These are phyloP conservation scores for Apiotrichum gracile DNA, from an alignment of 1,284 basidiomycete genomes.

Conservation along the genomic window DNA sequence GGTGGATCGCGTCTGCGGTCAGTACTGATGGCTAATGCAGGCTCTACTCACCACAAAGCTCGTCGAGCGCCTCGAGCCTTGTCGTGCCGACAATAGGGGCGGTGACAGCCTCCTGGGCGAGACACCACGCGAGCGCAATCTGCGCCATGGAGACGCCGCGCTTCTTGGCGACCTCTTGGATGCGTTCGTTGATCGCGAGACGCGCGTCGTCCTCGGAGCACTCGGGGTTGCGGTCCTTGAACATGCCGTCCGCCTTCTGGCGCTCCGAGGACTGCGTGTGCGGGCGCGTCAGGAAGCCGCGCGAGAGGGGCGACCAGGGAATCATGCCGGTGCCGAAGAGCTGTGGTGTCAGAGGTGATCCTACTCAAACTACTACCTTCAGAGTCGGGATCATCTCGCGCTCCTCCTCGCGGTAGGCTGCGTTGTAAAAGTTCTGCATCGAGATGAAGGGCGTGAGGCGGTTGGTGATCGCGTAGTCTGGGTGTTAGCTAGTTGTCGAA, in stretches of 20 bases:
- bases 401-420: conserved; percentile 55
- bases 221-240: conserved; percentile 5
- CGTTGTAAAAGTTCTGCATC: conserved; percentile 59
- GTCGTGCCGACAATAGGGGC: conserved; percentile 44
- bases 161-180: conserved; percentile 56
- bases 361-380: conserved; percentile 19
- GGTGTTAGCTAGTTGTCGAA: background rate
- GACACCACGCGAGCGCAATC: conserved; percentile 54
- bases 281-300: conserved; percentile 30
- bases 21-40: background rate
- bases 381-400: conserved; percentile 59
- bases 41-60: conserved; percentile 28
- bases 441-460: conserved; percentile 61
- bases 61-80: conserved; percentile 31
- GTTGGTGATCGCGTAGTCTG: conserved; percentile 49
- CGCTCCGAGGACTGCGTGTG: conserved; percentile 20
- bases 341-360: conserved; percentile 8
- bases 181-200: conserved; percentile 43
- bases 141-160: conserved; percentile 56
- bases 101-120: conserved; percentile 37
- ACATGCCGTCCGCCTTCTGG: conserved; percentile 19
- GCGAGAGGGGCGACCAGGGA: conserved; percentile 43
- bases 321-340: conserved; percentile 44
- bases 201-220: conserved; percentile 10
- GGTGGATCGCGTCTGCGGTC: conserved; percentile 8